Evolutionary conservation across 179 eudicot species (phyloP).

Genomic region (Vitellaria paradoxa): DNA sequence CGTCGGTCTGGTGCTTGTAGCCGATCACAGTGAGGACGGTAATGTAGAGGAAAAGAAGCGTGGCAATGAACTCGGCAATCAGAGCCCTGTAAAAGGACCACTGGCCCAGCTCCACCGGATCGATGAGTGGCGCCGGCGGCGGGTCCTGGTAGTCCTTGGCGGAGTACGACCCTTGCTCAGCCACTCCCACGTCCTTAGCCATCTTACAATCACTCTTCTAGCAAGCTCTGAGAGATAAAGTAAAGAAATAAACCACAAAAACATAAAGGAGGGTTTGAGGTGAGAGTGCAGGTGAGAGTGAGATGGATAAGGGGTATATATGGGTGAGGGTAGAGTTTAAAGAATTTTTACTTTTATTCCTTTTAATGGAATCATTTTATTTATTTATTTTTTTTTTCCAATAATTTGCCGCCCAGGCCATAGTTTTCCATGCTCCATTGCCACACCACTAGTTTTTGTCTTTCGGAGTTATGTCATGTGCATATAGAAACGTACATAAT

Average conservation of each 20-base stretch:
- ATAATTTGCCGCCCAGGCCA: too few relatives aligned
- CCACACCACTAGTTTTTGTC: too few relatives aligned
- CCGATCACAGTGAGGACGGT: constrained; percentile 21
- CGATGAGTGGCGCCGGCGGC: constrained; percentile 25
- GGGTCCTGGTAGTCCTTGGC: constrained; percentile 32
- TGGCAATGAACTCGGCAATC: constrained; percentile 26
- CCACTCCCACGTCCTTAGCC: constrained; percentile 10
- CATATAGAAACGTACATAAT: too few relatives aligned
- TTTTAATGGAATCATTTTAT: too few relatives aligned
- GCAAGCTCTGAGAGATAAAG: not conserved
- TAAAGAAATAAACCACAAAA: not conserved
- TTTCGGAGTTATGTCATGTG: too few relatives aligned
- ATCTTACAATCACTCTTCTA: not conserved
- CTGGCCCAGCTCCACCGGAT: constrained; percentile 10
- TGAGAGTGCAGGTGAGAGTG: not conserved
- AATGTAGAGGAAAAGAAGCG: constrained; percentile 25
- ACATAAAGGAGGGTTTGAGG: not conserved
- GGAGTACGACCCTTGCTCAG: constrained; percentile 13
- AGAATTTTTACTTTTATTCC: too few relatives aligned
- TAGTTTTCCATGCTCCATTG: too few relatives aligned
- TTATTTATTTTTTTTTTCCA: too few relatives aligned
- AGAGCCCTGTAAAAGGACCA: constrained; percentile 32
- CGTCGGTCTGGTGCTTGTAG: constrained; percentile 18
- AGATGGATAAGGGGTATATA: not conserved
- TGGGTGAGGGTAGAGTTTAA: too few relatives aligned